Percentiles rank a stretch among this genome's conserved stretches.
Conservation (phyloP, 371 early-diverging fungal genomes). For the Mucor irregularis region DNA sequence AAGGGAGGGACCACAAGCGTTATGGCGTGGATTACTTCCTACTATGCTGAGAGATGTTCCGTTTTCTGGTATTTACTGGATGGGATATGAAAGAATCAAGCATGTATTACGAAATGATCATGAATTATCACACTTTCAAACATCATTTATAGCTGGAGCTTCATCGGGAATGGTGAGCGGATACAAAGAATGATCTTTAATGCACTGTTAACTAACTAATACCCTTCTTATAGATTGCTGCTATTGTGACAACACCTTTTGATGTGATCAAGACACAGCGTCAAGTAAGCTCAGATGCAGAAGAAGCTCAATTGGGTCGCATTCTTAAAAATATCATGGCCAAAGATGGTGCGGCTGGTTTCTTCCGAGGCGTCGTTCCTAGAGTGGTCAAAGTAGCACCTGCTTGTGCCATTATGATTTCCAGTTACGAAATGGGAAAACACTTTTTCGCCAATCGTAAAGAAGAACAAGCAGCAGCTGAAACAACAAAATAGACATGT, state of each 20-base stretch:
- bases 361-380: slow-evolving; percentile 62
- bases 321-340: slow-evolving; percentile 24
- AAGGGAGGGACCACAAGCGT: slow-evolving; percentile 61
- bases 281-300: slow-evolving; percentile 57
- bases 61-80: slow-evolving; percentile 87
- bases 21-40: slow-evolving; percentile 74
- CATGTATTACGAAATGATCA: slow-evolving; percentile 10
- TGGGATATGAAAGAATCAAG: slow-evolving; percentile 81
- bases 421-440: slow-evolving; percentile 82
- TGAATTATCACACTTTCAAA: slow-evolving; percentile 47
- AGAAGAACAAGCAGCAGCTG: no score
- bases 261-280: slow-evolving; percentile 95
- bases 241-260: slow-evolving; percentile 92
- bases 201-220: no score
- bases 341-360: slow-evolving; percentile 27
- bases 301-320: slow-evolving; percentile 27
- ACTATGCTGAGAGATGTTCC: slow-evolving; percentile 55
- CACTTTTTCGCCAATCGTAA: slow-evolving; percentile 44
- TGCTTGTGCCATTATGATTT: slow-evolving; percentile 97
- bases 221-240: slow-evolving; percentile 79
- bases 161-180: slow-evolving; percentile 65
- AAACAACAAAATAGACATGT: background rate
- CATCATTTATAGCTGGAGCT: slow-evolving; percentile 78
- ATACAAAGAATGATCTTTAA: no score
- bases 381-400: slow-evolving; percentile 92